Evolutionary conservation across 371 early-diverging fungal genomes (phyloP).

Genomic region (Mortierella sp.): DNA sequence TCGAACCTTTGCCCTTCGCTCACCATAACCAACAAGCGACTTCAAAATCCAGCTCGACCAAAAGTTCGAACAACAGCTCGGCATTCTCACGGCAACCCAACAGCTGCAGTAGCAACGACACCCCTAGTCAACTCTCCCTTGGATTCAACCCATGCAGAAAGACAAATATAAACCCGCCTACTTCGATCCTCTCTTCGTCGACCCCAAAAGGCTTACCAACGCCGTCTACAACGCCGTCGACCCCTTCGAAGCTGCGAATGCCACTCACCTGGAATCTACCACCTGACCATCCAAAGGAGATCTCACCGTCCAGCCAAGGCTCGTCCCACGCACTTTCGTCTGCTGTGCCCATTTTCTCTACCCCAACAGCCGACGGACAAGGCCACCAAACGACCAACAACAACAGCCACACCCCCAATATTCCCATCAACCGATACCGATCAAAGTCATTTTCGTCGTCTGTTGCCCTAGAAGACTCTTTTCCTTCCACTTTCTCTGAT

Average conservation of each 20-base stretch:
- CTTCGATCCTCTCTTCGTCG: slow-evolving; percentile 7
- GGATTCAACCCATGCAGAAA: slow-evolving; percentile 5
- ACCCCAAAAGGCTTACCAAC: slow-evolving; percentile 8
- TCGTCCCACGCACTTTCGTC: not conserved
- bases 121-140: slow-evolving; percentile 21
- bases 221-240: not conserved
- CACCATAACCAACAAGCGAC: not conserved
- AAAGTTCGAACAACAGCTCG: not conserved
- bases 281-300: not conserved
- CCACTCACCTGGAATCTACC: not conserved
- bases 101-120: not conserved
- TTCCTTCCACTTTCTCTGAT: not conserved
- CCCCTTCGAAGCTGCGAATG: not conserved
- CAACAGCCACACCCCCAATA: not conserved
- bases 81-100: not conserved
- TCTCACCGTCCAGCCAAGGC: slow-evolving; percentile 1
- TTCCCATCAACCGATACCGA: slow-evolving; percentile 21
- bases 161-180: not conserved
- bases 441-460: slow-evolving; percentile 14
- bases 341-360: not conserved
- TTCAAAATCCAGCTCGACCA: not conserved
- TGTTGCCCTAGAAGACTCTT: not conserved
- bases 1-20: not conserved
- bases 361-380: not conserved
- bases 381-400: not conserved